phyloP scores from a whole-genome alignment of 257 asterid species.

The Gentiana straminea region DNA sequence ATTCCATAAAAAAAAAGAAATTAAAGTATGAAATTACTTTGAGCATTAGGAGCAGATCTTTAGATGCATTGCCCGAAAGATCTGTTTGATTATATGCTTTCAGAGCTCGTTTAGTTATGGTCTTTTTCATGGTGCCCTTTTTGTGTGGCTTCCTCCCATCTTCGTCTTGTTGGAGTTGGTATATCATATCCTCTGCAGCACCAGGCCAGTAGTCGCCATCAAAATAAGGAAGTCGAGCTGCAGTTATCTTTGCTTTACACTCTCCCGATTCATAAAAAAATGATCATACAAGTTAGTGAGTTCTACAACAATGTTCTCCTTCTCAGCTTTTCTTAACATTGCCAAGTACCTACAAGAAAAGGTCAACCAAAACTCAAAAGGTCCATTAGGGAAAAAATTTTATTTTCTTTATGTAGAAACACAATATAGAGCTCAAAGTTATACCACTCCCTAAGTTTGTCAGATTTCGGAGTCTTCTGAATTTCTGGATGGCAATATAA shows the following conservation, averaged over 20 bases:
- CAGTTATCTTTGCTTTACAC: constrained; percentile 91
- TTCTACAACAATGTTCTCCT: constrained; percentile 73
- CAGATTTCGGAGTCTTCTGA: constrained; percentile 98
- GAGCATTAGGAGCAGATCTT: constrained; percentile 84
- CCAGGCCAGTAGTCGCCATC: constrained; percentile 99
- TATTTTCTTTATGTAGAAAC: not conserved
- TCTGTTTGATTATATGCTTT: constrained; percentile 95
- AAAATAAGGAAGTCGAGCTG: constrained; percentile 88
- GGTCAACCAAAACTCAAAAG: constrained; percentile 8
- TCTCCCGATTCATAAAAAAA: constrained; percentile 76
- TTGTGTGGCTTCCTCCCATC: constrained; percentile 73
- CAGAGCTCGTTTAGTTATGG: constrained; percentile 78
- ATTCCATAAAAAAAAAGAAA: not conserved
- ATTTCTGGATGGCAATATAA: constrained; percentile 99
- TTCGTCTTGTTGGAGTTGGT: constrained; percentile 85
- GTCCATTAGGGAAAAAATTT: constrained; percentile 10
- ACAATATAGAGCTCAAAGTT: not conserved
- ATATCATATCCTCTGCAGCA: constrained; percentile 93
- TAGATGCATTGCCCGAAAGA: constrained; percentile 86
- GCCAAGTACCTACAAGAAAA: constrained; percentile 69
- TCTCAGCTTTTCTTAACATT: constrained; percentile 81
- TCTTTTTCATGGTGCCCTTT: constrained; percentile 64
- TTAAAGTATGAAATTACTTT: constrained; percentile 38
- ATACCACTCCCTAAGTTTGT: constrained; percentile 96
- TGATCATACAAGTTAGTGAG: constrained; percentile 87